Evolutionary conservation across 2,329 filamentous ascomycete genomes (phyloP).

Genomic region (Sporothrix euskadiensis): DNA sequence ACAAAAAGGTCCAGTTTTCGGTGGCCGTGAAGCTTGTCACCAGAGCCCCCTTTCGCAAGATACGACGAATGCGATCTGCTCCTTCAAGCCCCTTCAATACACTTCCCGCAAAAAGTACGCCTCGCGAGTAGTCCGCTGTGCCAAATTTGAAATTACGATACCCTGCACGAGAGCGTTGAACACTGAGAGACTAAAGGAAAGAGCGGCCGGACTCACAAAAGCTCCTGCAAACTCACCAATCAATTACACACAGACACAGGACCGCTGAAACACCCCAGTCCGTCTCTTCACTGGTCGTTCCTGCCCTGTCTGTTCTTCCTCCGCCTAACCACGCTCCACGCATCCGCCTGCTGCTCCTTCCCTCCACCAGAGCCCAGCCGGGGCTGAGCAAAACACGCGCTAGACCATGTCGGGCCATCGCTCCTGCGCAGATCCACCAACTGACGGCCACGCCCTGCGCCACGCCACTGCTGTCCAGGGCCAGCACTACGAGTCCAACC

Average conservation of each 20-base stretch:
- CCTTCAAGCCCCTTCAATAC: conserved; percentile 6
- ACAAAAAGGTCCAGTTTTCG: neutral
- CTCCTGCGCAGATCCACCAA: conserved; percentile 21
- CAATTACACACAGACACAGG: neutral
- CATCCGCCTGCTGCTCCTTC: conserved; percentile 16
- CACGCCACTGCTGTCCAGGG: conserved; percentile 25
- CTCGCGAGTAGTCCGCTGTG: neutral
- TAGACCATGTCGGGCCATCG: conserved; percentile 27
- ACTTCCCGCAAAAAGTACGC: neutral
- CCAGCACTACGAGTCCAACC: neutral
- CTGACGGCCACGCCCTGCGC: conserved; percentile 28
- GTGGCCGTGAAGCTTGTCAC: neutral
- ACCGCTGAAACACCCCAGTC: conserved; percentile 18
- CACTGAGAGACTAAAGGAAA: neutral
- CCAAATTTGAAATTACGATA: conserved; percentile 8
- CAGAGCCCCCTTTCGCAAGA: neutral
- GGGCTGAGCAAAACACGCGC: conserved; percentile 30
- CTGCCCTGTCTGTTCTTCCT: conserved; percentile 4
- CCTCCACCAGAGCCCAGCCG: conserved; percentile 23
- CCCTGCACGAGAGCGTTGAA: neutral
- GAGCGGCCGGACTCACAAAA: neutral
- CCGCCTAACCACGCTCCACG: neutral
- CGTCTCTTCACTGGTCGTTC: neutral
- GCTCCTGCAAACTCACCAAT: neutral
- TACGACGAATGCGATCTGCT: conserved; percentile 14